These are phyloP conservation scores for Aspergillus luchuensis DNA, from an alignment of 2,329 filamentous ascomycete genomes.

Conservation along the genomic window DNA sequence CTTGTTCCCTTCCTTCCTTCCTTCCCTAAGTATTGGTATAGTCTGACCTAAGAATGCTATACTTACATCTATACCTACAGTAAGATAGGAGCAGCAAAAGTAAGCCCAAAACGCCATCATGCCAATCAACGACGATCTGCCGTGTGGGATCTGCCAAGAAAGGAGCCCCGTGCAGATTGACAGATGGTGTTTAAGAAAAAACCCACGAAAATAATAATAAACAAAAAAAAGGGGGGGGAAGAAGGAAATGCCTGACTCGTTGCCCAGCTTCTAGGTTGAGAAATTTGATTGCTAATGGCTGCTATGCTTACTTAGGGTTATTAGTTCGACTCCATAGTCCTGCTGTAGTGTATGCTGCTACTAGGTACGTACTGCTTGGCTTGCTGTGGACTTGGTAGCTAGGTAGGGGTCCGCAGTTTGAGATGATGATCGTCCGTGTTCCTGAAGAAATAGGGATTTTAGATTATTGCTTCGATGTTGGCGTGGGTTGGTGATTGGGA, in stretches of 20 bases:
- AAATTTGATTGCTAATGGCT: too few species aligned
- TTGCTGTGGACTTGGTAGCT: too few species aligned
- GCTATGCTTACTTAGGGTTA: too few species aligned
- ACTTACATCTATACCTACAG: background rate
- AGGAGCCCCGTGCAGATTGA: conserved; percentile 38
- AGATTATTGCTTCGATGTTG: too few species aligned
- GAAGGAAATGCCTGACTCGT: background rate
- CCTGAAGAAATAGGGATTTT: conserved; percentile 11
- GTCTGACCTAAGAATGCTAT: background rate
- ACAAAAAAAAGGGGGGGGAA: background rate
- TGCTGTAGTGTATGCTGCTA: too few species aligned
- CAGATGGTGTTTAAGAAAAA: conserved; percentile 25
- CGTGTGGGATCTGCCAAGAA: conserved; percentile 39
- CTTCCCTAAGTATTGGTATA: background rate
- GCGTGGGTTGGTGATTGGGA: too few species aligned
- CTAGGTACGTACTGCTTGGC: too few species aligned
- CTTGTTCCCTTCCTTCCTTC: background rate
- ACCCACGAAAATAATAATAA: background rate
- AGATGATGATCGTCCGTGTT: conserved; percentile 7
- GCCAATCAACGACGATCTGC: conserved; percentile 41
- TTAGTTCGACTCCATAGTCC: too few species aligned
- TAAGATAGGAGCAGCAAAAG: background rate
- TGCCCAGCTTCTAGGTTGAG: too few species aligned
- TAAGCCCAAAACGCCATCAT: conserved; percentile 22
- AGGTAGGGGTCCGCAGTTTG: background rate